Evolutionary conservation across 2,329 filamentous ascomycete species (phyloP), one percentile per base, ranked within the genome.

Genomic region (Bretziella fagacearum): DNA sequence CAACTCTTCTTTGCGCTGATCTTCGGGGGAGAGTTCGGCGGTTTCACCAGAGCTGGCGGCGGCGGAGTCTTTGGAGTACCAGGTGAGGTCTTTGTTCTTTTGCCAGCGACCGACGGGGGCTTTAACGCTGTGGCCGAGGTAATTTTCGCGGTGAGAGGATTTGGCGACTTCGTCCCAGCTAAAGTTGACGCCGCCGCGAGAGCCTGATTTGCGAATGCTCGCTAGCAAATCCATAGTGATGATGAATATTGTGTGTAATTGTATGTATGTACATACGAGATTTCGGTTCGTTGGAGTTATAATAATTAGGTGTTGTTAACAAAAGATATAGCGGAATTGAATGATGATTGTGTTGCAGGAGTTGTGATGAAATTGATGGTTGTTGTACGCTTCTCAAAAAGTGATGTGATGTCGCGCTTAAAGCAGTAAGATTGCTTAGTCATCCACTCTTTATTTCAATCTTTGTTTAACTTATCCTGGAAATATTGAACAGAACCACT

Each of bases 31-130:
- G 3, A 11, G 8, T 11, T 15, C 25, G 23, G 68, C 63, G 29
- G 68, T 65, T n/a, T 65, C 61, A 6, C 43, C 29, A 10, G 18
- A 40, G 25, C 70, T 66, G 6, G 55, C 55, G 18, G 60, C 59
- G 22, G 69, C 62, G 27, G 68, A 71, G n/a, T 64, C 60, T 56
- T 76, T 79, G 36, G 74, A 71, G 55, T 80, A 80, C 76, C 76
- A 80, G 49, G 65, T 69, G 6, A 80, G 63, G 47, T 77, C 73
- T 51, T 77, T 78, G 6, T 81, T 79, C 58, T 89, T 79, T 57
- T 91, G 84, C 87, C 87, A 95, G 54, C 87, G 81, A 6, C 87
- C 87, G 3, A 94, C 86, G 0, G 87, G 84, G 0, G 87, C 87
- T 69, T 89, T 94, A 50, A 95, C 65, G 50, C 83, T 91, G 65